Percentiles rank a stretch among this genome's conserved stretches.
Conservation (phyloP, 2,329 filamentous ascomycete genomes). For the Epichloe gansuensis region DNA sequence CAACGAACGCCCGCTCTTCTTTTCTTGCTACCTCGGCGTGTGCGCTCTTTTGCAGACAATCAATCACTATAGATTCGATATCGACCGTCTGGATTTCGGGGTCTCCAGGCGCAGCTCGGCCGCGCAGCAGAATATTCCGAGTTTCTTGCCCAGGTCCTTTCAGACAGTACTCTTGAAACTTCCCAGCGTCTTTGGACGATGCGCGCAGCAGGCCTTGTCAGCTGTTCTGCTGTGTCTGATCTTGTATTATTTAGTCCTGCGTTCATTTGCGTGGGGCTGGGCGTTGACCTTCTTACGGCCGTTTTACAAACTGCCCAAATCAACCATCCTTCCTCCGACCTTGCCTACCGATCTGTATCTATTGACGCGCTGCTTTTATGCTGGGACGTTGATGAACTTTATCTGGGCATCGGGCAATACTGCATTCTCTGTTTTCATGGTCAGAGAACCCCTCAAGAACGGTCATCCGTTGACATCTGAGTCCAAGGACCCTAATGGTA, state of each 20-base stretch:
- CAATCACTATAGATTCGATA: conserved; percentile 58
- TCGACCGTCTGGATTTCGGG: conserved; percentile 48
- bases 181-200: conserved; percentile 24
- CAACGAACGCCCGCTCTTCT: conserved; percentile 77
- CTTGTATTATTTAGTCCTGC: conserved; percentile 50
- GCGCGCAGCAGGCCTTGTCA: conserved; percentile 27
- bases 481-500: conserved; percentile 85
- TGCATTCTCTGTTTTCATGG: conserved; percentile 69
- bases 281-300: conserved; percentile 57
- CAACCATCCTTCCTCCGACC: conserved; percentile 46
- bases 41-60: conserved; percentile 58
- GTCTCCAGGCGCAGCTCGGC: conserved; percentile 12
- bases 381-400: conserved; percentile 53
- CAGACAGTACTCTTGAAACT: conserved; percentile 26
- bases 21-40: conserved; percentile 56
- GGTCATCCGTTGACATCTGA: conserved; percentile 71
- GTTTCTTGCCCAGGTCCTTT: conserved; percentile 17
- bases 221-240: conserved; percentile 34
- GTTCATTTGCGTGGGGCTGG: conserved; percentile 53
- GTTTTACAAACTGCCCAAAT: conserved; percentile 64
- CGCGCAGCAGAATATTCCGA: conserved; percentile 12
- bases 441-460: conserved; percentile 70
- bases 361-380: conserved; percentile 41
- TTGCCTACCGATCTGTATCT: conserved; percentile 46
- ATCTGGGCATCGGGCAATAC: conserved; percentile 69